Base-by-base conservation (phyloP, 495 filamentous ascomycete genomes). In the Penicillium bialowiezense region DNA sequence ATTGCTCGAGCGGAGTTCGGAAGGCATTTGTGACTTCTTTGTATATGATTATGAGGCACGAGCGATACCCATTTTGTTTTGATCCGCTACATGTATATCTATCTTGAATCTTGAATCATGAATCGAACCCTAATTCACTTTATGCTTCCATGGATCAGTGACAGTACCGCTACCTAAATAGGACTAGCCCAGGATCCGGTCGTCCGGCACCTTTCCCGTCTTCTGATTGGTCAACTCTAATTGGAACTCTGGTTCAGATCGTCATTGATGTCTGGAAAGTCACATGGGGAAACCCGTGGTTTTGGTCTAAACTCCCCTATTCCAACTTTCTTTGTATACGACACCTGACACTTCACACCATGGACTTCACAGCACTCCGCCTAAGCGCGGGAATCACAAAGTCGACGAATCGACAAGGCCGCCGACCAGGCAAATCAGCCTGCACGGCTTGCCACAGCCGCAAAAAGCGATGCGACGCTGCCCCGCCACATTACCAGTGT, bases 391-490 rank as follows among this genome's bases (percentile, higher is more conserved):
- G 45, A 17, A 48, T 48, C 21, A 40, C 12, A 14, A 48, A 48
- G 38, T 1, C 44, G 29, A 39, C 34, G 21, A 39, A 21, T 26
- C 37, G 24, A 29, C 44, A 40, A 48, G 44, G 44, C 13, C 44
- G 44, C 15, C 44, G 45, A 33, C 45, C 26, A 17, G 35, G 45
- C 13, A 48, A 48, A 40, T 31, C 18, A 39, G 45, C 45, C 36
- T 48, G 45, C 1, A 15, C 13, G 19, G 55, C 52, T 3, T 58
- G 55, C 26, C 47, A 58, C 31, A 18, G 29, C 8, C 52, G 55
- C 7, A 58, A 58, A 32, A 58, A 58, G 52, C 42, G 55, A 14
- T 58, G 55, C 7, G 44, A 55, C 1, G 35, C 29, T 6, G 35
- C 28, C 3, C 48, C 52, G 5, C 42, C 38, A 15, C 41, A 48